Conservation (phyloP, 805 yeast species). For the Starmerella apicola region DNA sequence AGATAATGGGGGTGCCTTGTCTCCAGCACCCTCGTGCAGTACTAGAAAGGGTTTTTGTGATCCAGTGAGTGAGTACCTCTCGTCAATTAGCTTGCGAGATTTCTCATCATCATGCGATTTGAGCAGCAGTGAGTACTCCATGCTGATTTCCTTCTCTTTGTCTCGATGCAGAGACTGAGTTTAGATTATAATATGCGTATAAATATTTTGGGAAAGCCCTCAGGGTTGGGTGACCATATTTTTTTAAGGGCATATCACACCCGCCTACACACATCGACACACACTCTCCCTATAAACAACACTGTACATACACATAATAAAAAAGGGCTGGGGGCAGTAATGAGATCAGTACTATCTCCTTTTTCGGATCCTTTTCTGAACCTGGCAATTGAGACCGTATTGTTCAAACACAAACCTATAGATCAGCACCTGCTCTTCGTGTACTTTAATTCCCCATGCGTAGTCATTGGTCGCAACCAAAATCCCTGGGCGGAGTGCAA, state of each 20-base stretch:
- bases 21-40: slow-evolving; percentile 17
- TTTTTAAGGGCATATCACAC: too few relatives aligned
- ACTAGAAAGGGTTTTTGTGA: slow-evolving; percentile 28
- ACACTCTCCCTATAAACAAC: too few relatives aligned
- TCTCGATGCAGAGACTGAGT: too few relatives aligned
- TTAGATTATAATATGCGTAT: too few relatives aligned
- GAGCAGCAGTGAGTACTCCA: slow-evolving; percentile 24
- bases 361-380: slow-evolving; percentile 59
- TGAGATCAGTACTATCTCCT: slow-evolving; percentile 42
- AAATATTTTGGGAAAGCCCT: too few relatives aligned
- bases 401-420: slow-evolving; percentile 37
- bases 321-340: too few relatives aligned
- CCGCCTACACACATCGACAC: too few relatives aligned
- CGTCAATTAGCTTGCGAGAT: slow-evolving; percentile 27
- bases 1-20: background rate
- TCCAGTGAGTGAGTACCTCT: slow-evolving; percentile 29
- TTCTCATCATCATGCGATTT: slow-evolving; percentile 24
- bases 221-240: too few relatives aligned
- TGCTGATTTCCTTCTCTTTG: too few relatives aligned
- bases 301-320: too few relatives aligned
- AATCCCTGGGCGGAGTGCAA: slow-evolving; percentile 86
- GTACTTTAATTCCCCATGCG: slow-evolving; percentile 69
- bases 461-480: slow-evolving; percentile 93
- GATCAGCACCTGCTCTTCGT: slow-evolving; percentile 47
- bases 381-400: slow-evolving; percentile 67